Evolutionary conservation across 495 filamentous ascomycete genomes (phyloP).

Genomic region (Thozetella sp.): DNA sequence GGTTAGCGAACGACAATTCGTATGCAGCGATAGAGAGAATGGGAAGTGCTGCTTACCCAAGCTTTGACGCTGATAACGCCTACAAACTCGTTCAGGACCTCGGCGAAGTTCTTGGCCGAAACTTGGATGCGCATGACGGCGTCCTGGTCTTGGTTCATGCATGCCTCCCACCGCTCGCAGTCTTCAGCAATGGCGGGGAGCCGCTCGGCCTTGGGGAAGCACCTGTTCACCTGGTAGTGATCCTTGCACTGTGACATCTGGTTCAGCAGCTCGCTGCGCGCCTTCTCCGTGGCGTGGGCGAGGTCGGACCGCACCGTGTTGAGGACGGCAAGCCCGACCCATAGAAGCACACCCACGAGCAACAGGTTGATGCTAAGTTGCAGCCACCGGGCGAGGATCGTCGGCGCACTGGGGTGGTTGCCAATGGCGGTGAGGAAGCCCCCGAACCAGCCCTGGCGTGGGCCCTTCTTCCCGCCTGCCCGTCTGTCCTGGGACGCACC

Average conservation of each 20-base stretch:
- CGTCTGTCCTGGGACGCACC: constrained; percentile 18
- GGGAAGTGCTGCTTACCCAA: constrained; percentile 77
- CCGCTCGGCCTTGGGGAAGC: constrained; percentile 54
- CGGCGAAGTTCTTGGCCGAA: constrained; percentile 42
- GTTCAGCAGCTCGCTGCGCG: constrained; percentile 62
- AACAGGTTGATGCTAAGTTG: constrained; percentile 79
- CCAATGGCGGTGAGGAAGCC: constrained; percentile 70
- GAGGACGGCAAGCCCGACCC: constrained; percentile 70
- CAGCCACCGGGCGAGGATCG: constrained; percentile 82
- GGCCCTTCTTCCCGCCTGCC: constrained; percentile 22
- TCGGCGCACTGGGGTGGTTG: constrained; percentile 81
- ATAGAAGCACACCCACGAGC: constrained; percentile 66
- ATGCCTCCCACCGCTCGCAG: constrained; percentile 80
- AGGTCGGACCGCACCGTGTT: constrained; percentile 77
- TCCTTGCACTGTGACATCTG: constrained; percentile 73
- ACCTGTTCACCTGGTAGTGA: constrained; percentile 74
- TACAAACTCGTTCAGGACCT: constrained; percentile 48
- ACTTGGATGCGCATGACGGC: constrained; percentile 39
- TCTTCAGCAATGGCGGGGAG: constrained; percentile 71
- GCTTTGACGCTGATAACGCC: constrained; percentile 46
- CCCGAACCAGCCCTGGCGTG: constrained; percentile 38
- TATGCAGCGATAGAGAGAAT: constrained; percentile 47
- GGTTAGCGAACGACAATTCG: constrained; percentile 14
- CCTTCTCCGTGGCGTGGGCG: constrained; percentile 64
- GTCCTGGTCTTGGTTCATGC: constrained; percentile 69